phyloP scores from a whole-genome alignment of 352 stramenopile species.

The Phytophthora ohioensis region DNA sequence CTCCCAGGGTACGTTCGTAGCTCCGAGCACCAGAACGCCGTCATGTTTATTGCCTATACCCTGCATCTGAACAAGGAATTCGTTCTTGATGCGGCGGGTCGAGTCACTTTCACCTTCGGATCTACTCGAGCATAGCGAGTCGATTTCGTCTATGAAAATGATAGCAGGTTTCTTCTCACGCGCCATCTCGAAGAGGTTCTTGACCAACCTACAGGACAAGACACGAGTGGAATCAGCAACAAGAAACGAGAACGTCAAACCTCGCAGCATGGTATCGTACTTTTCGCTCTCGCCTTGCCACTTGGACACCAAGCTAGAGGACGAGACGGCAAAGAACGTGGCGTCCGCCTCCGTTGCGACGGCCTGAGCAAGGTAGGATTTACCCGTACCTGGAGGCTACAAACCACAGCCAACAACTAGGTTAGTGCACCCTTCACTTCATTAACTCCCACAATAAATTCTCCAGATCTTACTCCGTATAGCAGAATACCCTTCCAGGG shows the following conservation, averaged over 20 bases:
- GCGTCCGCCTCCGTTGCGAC: constrained; percentile 99
- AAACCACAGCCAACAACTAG: constrained; percentile 9
- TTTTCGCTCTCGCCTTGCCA: constrained; percentile 98
- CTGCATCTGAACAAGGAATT: constrained; percentile 99
- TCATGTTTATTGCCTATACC: constrained; percentile 93
- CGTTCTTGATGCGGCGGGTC: constrained; percentile 97
- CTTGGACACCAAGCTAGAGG: constrained; percentile 98
- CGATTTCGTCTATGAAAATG: constrained; percentile 99
- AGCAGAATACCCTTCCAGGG: constrained; percentile 98
- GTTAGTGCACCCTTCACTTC: constrained; percentile 10
- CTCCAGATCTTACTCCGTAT: constrained; percentile 91
- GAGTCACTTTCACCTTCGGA: constrained; percentile 96
- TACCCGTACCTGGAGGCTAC: constrained; percentile 91
- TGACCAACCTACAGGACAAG: constrained; percentile 86
- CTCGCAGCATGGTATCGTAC: constrained; percentile 36
- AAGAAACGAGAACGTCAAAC: background rate
- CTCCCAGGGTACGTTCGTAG: constrained; percentile 99
- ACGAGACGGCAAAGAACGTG: constrained; percentile 98
- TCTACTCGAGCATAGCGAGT: constrained; percentile 94
- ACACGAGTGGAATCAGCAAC: constrained; percentile 3
- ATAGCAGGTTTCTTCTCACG: constrained; percentile 94
- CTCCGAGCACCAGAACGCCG: constrained; percentile 95
- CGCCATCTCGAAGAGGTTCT: constrained; percentile 99
- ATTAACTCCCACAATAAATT: background rate
- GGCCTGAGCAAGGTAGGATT: constrained; percentile 97